Evolutionary conservation across 2,329 filamentous ascomycete genomes (phyloP).

Genomic region (Teratosphaeria destructans): DNA sequence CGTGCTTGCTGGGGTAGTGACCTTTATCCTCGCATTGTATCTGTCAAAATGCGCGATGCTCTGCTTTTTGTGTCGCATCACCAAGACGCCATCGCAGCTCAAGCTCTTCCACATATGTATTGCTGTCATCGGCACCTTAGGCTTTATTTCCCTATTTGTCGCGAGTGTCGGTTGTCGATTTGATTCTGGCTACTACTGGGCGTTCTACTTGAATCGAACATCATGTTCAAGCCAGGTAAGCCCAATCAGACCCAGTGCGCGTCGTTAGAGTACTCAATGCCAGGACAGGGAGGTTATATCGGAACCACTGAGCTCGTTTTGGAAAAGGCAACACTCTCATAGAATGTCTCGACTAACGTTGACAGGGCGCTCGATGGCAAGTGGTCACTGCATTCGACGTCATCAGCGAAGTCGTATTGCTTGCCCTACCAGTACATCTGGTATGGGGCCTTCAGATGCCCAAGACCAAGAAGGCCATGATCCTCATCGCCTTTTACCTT

Average conservation of each 20-base stretch:
- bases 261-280: neutral
- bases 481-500: slow-evolving; percentile 29
- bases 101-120: slow-evolving; percentile 18
- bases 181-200: slow-evolving; percentile 20
- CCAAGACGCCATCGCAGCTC: slow-evolving; percentile 16
- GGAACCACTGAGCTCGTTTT: neutral
- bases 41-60: slow-evolving; percentile 24
- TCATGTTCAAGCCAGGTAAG: slow-evolving; percentile 20
- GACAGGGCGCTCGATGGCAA: slow-evolving; percentile 25
- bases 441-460: slow-evolving; percentile 31
- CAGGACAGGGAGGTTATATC: neutral
- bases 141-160: slow-evolving; percentile 20
- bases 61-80: slow-evolving; percentile 23
- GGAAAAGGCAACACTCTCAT: neutral
- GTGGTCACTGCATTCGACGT: slow-evolving; percentile 31
- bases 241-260: neutral
- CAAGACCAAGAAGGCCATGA: slow-evolving; percentile 22
- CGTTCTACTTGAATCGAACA: slow-evolving; percentile 14
- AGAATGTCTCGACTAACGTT: neutral
- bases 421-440: slow-evolving; percentile 24
- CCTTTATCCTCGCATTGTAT: slow-evolving; percentile 21
- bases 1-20: slow-evolving; percentile 17
- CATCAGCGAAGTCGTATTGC: slow-evolving; percentile 24
- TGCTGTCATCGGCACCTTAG: slow-evolving; percentile 13
- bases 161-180: slow-evolving; percentile 18